Percentiles rank a stretch among this genome's conserved stretches.
phyloP scores from a whole-genome alignment of 176 grass and related monocot species.

The Avena sativa region DNA sequence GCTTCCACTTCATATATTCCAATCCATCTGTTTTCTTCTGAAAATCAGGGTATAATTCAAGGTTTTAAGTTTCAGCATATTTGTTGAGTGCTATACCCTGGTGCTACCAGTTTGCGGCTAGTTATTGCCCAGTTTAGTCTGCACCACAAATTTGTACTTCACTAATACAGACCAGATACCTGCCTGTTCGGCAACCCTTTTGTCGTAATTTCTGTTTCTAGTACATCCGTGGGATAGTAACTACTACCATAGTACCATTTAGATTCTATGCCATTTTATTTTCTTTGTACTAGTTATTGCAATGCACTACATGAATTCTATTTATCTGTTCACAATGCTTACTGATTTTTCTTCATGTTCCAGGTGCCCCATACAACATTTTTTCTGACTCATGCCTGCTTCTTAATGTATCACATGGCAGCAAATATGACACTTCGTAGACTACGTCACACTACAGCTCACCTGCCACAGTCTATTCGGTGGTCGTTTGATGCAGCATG shows the following conservation, averaged over 20 bases:
- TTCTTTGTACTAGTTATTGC: neutral
- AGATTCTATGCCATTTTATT: neutral
- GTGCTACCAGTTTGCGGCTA: neutral
- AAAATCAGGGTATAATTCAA: neutral
- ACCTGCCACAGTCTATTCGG: conserved; percentile 64
- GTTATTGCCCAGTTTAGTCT: neutral
- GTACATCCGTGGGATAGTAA: neutral
- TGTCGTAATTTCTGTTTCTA: neutral
- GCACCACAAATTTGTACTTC: neutral
- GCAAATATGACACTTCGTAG: conserved; percentile 93
- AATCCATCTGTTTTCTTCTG: neutral
- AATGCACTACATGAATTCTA: neutral
- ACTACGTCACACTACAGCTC: conserved; percentile 62
- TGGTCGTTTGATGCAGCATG: conserved; percentile 74
- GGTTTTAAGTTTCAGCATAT: neutral
- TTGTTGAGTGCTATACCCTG: neutral
- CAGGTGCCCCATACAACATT: conserved; percentile 93
- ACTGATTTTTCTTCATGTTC: conserved; percentile 47
- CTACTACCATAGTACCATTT: neutral
- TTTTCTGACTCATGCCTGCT: conserved; percentile 86
- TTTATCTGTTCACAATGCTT: neutral
- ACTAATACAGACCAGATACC: neutral
- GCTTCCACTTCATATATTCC: neutral
- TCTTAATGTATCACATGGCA: conserved; percentile 88
- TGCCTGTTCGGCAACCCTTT: neutral